Base-by-base conservation (phyloP, 208 protist species). In the Zelonia costaricensis region DNA sequence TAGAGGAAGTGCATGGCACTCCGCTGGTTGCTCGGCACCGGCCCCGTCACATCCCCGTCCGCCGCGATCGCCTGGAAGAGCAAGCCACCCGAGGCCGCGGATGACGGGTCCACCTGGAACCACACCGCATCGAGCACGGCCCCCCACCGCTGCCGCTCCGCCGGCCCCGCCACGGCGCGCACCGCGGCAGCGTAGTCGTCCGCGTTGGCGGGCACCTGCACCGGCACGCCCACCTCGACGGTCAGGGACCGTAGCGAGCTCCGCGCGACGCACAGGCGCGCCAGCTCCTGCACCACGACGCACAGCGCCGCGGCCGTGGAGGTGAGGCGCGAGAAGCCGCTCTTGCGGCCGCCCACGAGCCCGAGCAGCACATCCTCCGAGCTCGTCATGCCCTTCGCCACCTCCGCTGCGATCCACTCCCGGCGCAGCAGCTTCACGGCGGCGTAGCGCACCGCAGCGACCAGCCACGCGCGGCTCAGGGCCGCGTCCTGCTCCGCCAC, bases 71-170 rank as follows among this genome's bases (percentile, higher is more conserved):
- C 20, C 0, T 48, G 54, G 48, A 78, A 54, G 23, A 90, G 51
- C 35, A 90, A 63, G 5, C 78, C 84, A 52, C 87, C 82, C 35
- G 61, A 77, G 2, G 83, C 51, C 22, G 65, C 51, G 31, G 60
- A 54, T 7, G 76, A 76, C 0, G 84, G 79, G 48, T 91, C 87
- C 6, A 56, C 62, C 60, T 93, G 87, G 33, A 89, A 74, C 88
- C 82, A 91, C 20, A 94, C 25, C 38, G 84, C 88, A 52, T 91
- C 88, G 62, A 86, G 57, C 18, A 94, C 27, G 18, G 67, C 43
- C 10, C 73, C 65, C 88, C 88, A 94, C 5, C 75, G 46, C 43
- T 78, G 66, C 20, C 65, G 42, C 58, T 88, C 84, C 28, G 75
- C 66, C 23, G 69, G 56, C 3, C 67, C 69, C 28, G 74, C 44